phyloP scores from a whole-genome alignment of 2,329 filamentous ascomycete genomes.

The Calonectria pseudoturangicola region DNA sequence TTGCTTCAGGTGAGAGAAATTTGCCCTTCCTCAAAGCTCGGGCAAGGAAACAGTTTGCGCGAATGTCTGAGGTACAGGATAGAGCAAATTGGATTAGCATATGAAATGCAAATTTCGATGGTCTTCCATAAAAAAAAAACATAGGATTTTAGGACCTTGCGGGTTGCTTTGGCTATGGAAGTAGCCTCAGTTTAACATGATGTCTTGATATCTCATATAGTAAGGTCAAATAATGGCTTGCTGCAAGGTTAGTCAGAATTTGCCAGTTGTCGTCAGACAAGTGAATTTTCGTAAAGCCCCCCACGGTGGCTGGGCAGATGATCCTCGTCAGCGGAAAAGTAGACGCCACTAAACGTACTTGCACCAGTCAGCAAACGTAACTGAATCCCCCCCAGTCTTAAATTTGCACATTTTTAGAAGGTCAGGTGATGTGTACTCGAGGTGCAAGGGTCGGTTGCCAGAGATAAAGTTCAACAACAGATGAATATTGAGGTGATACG shows the following conservation, averaged over 20 bases:
- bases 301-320: constrained; percentile 5
- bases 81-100: too few species aligned
- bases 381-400: background rate
- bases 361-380: background rate
- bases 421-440: background rate
- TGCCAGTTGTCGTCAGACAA: background rate
- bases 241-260: background rate
- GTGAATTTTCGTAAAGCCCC: background rate
- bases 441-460: background rate
- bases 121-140: too few species aligned
- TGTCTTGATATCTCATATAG: too few species aligned
- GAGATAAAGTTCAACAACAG: background rate
- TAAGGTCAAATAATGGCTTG: background rate
- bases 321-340: background rate
- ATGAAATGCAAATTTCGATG: too few species aligned
- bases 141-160: too few species aligned
- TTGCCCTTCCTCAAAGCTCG: too few species aligned
- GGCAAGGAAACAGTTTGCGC: too few species aligned
- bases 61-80: too few species aligned
- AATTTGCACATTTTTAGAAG: background rate
- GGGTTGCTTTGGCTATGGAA: background rate
- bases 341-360: background rate
- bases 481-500: background rate
- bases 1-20: too few species aligned
- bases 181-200: background rate